phyloP scores from a whole-genome alignment of 2,329 filamentous ascomycete species.

The Apiospora koreana region DNA sequence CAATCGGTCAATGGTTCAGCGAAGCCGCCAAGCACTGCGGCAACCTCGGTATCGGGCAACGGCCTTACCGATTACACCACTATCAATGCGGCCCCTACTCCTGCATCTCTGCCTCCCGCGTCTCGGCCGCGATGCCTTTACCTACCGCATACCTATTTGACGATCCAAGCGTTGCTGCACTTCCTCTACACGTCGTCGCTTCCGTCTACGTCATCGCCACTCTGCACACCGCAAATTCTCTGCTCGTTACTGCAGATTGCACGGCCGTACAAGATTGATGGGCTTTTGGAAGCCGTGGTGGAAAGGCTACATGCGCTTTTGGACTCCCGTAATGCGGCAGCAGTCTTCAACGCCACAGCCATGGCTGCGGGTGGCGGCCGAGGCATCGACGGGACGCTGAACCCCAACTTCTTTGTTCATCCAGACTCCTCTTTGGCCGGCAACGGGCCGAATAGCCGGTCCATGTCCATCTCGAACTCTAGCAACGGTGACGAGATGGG shows the following conservation, averaged over 20 bases:
- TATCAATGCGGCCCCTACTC: slow-evolving; percentile 59
- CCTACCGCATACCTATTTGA: slow-evolving; percentile 87
- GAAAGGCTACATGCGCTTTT: slow-evolving; percentile 86
- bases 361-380: slow-evolving; percentile 96
- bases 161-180: slow-evolving; percentile 85
- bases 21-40: slow-evolving; percentile 45
- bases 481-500: slow-evolving; percentile 22
- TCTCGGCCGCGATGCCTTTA: slow-evolving; percentile 84
- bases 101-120: slow-evolving; percentile 56
- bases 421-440: slow-evolving; percentile 33
- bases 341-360: slow-evolving; percentile 96
- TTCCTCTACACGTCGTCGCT: slow-evolving; percentile 93
- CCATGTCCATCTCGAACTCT: slow-evolving; percentile 29
- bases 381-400: slow-evolving; percentile 69
- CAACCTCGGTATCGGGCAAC: slow-evolving; percentile 43
- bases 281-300: slow-evolving; percentile 87
- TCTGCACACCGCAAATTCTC: slow-evolving; percentile 92
- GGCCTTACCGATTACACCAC: slow-evolving; percentile 44
- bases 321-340: slow-evolving; percentile 91
- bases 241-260: slow-evolving; percentile 94
- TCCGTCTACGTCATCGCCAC: slow-evolving; percentile 70
- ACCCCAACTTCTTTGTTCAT: slow-evolving; percentile 63
- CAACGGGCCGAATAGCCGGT: slow-evolving; percentile 26
- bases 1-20: slow-evolving; percentile 39
- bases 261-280: slow-evolving; percentile 89